Evolutionary conservation across 306 rosid species (phyloP), one percentile per base, ranked within the genome.

Genomic region (Casuarina glauca): DNA sequence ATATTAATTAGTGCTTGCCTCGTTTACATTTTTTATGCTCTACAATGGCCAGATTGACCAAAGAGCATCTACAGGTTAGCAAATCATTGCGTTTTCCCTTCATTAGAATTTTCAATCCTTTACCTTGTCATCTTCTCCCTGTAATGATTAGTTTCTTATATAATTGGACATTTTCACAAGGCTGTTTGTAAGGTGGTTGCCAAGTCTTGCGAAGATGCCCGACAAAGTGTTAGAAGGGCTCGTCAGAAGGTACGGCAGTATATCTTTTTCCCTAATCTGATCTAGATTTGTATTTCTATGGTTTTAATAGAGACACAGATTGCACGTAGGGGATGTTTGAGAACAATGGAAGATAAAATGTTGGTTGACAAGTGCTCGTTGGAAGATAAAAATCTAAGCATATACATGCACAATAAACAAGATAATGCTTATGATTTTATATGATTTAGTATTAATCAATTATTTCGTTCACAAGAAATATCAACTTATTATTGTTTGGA

Each of bases 21-120:
- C 74, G 86, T 75, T 61, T 66, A 64, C 60, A n/a, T 53, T 16
- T 75, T 73, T 74, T 54, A 15, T 60, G 35, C 52, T 79, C 44
- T 78, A 55, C 73, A 67, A 79, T 83, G 81, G 74, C 79, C 91
- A 95, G 99, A 60, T 91, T 95, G 89, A 95, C 97, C 72, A 89
- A 93, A 84, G 97, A 92, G 88, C 97, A 93, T 75, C 82, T 92
- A 86, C 96, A 88, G 97, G 98, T 93, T 80, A 62, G 70, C 54
- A 52, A 63, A 58, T 51, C 16, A 58, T 71, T 49, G 76, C 62
- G 57, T 63, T 19, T 82, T 35, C 36, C 44, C 41, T 32, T 70
- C 69, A 58, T 50, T 74, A 63, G 42, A 53, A 78, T 74, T 74
- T 58, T 36, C 51, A 66, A 2, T 66, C 10, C 38, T n/a, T 49